Conservation (phyloP, 108 stramenopile species). For the Cylindrotheca fusiformis region DNA sequence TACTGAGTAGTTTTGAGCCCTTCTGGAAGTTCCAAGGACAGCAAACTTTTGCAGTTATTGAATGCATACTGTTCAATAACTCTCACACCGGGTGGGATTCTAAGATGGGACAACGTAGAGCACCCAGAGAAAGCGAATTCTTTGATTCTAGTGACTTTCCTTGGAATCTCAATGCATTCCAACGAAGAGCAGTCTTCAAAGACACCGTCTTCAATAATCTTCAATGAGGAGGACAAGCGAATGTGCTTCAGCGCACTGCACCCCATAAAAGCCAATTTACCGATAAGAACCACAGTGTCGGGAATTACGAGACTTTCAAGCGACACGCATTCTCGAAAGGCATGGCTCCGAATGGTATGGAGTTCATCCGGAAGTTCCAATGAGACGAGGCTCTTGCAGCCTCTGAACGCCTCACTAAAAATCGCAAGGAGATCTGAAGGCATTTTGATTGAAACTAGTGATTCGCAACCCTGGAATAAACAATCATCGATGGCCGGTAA, state of each 20-base stretch:
- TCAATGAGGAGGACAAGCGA: background rate
- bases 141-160: background rate
- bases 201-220: background rate
- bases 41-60: background rate
- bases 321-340: background rate
- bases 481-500: too few relatives aligned
- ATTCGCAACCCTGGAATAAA: too few relatives aligned
- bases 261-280: background rate
- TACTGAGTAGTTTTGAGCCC: too few relatives aligned
- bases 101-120: background rate
- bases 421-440: too few relatives aligned
- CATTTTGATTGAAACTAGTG: too few relatives aligned
- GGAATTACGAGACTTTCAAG: background rate
- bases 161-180: background rate
- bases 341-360: background rate
- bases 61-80: background rate
- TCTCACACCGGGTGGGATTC: background rate
- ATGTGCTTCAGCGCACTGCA: background rate
- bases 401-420: background rate
- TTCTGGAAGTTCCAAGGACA: background rate
- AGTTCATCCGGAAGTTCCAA: background rate
- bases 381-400: background rate
- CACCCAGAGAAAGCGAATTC: background rate
- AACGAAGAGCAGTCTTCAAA: background rate
- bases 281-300: background rate